A percentile compares a stretch with the other conserved stretches of the same genome.
Conservation (phyloP, 2,329 filamentous ascomycete species). For the Amauroascus niger region DNA sequence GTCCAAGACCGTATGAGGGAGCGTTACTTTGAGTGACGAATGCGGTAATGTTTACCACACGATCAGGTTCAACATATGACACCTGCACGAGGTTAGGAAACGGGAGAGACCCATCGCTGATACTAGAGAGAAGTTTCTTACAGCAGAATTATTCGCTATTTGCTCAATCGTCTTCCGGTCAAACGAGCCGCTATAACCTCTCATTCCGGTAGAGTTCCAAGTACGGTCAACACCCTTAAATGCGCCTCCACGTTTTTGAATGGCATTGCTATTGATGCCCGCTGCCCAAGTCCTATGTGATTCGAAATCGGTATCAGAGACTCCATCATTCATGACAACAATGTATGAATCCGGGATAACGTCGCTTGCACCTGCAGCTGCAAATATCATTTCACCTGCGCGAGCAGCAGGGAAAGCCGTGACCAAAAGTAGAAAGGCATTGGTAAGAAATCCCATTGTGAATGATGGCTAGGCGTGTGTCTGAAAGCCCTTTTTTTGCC, state of each 20-base stretch:
- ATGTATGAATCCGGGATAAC: slow-evolving; percentile 12
- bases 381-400: slow-evolving; percentile 6
- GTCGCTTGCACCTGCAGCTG: neutral
- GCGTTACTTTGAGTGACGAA: slow-evolving; percentile 18
- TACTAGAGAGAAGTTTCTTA: neutral
- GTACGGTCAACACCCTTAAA: slow-evolving; percentile 1
- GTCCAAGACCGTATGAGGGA: slow-evolving; percentile 28
- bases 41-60: slow-evolving; percentile 5
- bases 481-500: neutral
- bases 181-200: slow-evolving; percentile 11
- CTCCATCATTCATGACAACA: slow-evolving; percentile 12
- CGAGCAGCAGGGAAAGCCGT: neutral
- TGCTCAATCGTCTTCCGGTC: slow-evolving; percentile 10
- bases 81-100: slow-evolving; percentile 12
- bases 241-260: neutral
- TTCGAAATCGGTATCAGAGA: slow-evolving; percentile 6
- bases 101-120: neutral
- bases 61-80: slow-evolving; percentile 15
- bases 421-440: neutral
- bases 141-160: slow-evolving; percentile 7
- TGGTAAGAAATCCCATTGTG: slow-evolving; percentile 1
- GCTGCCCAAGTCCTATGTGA: slow-evolving; percentile 8
- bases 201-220: neutral
- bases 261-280: neutral
- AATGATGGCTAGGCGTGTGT: neutral